These are phyloP conservation scores for Hortiboletus campestris DNA, from an alignment of 768 basidiomycete species.

Conservation along the genomic window DNA sequence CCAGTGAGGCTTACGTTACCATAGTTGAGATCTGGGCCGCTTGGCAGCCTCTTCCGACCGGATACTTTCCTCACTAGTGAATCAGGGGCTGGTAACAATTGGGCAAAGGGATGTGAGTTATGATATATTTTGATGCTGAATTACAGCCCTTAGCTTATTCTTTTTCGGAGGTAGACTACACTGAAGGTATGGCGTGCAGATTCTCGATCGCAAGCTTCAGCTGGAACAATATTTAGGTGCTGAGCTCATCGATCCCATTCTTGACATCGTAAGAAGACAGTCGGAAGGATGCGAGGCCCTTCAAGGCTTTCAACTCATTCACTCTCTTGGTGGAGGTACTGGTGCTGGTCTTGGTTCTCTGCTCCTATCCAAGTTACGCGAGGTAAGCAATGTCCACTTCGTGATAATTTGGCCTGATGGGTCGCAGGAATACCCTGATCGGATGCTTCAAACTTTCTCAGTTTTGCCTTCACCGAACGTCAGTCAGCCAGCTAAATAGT, in stretches of 20 bases:
- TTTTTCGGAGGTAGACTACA: slow-evolving; percentile 59
- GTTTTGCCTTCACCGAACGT: slow-evolving; percentile 58
- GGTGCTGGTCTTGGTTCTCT: slow-evolving; percentile 84
- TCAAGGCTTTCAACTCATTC: slow-evolving; percentile 88
- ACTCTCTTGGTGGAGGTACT: slow-evolving; percentile 90
- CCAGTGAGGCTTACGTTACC: slow-evolving; percentile 1
- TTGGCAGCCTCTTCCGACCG: slow-evolving; percentile 80
- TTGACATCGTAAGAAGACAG: slow-evolving; percentile 79
- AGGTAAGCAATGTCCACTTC: slow-evolving; percentile 42
- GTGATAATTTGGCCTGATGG: background rate
- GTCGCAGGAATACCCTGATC: slow-evolving; percentile 54
- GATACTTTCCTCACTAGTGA: slow-evolving; percentile 75
- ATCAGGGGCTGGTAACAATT: slow-evolving; percentile 83
- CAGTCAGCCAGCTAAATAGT: slow-evolving; percentile 7
- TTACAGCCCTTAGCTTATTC: slow-evolving; percentile 17
- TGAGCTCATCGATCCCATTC: slow-evolving; percentile 83
- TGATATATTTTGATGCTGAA: slow-evolving; percentile 10
- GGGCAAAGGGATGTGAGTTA: slow-evolving; percentile 88
- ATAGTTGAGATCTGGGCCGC: slow-evolving; percentile 64
- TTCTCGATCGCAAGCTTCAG: background rate
- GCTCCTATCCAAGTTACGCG: slow-evolving; percentile 76
- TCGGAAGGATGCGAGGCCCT: slow-evolving; percentile 80
- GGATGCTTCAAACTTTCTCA: slow-evolving; percentile 53
- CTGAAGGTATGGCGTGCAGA: slow-evolving; percentile 59
- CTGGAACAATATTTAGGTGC: slow-evolving; percentile 53